phyloP scores from a whole-genome alignment of 345 rosid genomes.

The Viola odorata region DNA sequence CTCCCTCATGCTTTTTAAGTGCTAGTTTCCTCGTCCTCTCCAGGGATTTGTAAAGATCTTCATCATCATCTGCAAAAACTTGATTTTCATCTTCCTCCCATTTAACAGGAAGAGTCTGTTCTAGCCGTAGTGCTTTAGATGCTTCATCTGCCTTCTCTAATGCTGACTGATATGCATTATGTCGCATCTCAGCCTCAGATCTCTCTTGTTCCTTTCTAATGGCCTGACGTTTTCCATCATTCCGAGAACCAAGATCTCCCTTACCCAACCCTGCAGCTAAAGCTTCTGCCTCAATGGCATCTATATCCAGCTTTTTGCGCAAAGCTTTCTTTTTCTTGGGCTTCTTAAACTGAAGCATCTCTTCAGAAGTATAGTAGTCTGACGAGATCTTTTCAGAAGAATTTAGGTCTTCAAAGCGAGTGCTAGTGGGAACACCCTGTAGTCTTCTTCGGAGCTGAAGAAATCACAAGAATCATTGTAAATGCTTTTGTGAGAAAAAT shows the following conservation, averaged over 20 bases:
- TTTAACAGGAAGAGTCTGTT: slow-evolving; percentile 43
- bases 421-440: slow-evolving; percentile 49
- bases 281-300: slow-evolving; percentile 90
- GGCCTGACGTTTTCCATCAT: slow-evolving; percentile 73
- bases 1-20: slow-evolving; percentile 57
- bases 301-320: slow-evolving; percentile 80
- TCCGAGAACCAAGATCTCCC: slow-evolving; percentile 93
- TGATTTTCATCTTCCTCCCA: slow-evolving; percentile 55
- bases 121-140: slow-evolving; percentile 62
- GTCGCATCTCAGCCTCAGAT: slow-evolving; percentile 70
- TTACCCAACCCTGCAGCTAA: slow-evolving; percentile 70
- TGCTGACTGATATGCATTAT: slow-evolving; percentile 67
- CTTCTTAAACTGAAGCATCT: slow-evolving; percentile 79
- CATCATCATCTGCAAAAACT: slow-evolving; percentile 66
- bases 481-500: slow-evolving; percentile 1
- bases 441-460: slow-evolving; percentile 75
- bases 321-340: slow-evolving; percentile 86
- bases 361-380: slow-evolving; percentile 85
- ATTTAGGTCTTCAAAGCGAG: slow-evolving; percentile 60
- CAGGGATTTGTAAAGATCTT: slow-evolving; percentile 69
- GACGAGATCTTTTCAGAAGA: slow-evolving; percentile 57
- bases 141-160: slow-evolving; percentile 87
- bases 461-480: neutral
- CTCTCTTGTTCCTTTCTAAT: slow-evolving; percentile 72
- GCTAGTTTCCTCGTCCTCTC: slow-evolving; percentile 83